phyloP scores from a whole-genome alignment of 108 stramenopile genomes.

The Skeletonema potamos region DNA sequence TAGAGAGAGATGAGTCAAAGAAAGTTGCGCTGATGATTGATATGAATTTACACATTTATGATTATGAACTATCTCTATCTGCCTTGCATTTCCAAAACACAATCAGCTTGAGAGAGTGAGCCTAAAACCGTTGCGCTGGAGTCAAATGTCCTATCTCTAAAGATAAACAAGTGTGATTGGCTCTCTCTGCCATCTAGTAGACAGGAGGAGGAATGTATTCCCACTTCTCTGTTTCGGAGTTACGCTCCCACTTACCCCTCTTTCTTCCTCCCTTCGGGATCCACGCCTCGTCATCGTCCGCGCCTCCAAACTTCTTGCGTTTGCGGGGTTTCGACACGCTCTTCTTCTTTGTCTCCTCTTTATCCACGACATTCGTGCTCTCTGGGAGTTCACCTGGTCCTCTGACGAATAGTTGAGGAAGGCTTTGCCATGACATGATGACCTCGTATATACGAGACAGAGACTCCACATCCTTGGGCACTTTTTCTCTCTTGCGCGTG shows the following conservation, averaged over 20 bases:
- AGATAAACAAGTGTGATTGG: background rate
- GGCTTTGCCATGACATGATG: background rate
- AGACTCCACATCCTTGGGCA: background rate
- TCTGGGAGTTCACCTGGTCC: background rate
- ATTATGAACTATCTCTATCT: too few relatives aligned
- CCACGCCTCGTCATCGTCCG: slow-evolving; percentile 12
- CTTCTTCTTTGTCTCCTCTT: background rate
- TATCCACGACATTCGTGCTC: background rate
- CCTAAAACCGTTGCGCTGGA: too few relatives aligned
- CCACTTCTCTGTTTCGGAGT: background rate
- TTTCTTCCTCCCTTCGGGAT: slow-evolving; percentile 10
- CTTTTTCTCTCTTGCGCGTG: background rate
- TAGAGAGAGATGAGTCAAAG: too few relatives aligned
- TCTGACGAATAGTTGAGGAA: background rate
- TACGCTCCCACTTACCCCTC: slow-evolving; percentile 1
- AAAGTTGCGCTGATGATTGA: too few relatives aligned
- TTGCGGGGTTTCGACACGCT: background rate
- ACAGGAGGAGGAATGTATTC: slow-evolving; percentile 11
- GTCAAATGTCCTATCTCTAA: background rate
- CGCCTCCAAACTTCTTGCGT: slow-evolving; percentile 13
- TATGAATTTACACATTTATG: background rate
- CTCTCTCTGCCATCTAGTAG: background rate
- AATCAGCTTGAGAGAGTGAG: background rate
- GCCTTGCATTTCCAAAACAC: slow-evolving; percentile 4
- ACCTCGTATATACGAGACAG: background rate